Evolutionary conservation across 2,329 filamentous ascomycete genomes (phyloP).

Genomic region (Fonsecaea pedrosoi): DNA sequence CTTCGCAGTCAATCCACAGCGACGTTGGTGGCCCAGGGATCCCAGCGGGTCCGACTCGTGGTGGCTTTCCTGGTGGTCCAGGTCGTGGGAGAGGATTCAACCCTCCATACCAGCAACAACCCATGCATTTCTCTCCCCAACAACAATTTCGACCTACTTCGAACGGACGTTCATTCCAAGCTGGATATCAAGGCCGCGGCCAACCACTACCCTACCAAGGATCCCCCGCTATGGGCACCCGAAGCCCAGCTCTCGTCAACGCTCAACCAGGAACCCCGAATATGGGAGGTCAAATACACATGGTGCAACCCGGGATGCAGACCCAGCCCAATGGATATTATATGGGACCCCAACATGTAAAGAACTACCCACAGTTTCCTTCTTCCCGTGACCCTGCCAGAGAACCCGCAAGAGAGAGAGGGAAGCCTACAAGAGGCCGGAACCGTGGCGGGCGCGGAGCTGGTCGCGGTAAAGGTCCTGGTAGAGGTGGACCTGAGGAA

Average conservation of each 20-base stretch:
- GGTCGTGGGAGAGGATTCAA: slow-evolving; percentile 65
- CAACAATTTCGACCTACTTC: slow-evolving; percentile 59
- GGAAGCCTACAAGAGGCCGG: slow-evolving; percentile 40
- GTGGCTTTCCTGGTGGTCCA: slow-evolving; percentile 59
- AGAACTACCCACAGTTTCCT: slow-evolving; percentile 51
- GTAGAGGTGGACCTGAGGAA: slow-evolving; percentile 41
- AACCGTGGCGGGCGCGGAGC: slow-evolving; percentile 39
- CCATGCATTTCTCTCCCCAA: slow-evolving; percentile 61
- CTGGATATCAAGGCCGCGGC: slow-evolving; percentile 52
- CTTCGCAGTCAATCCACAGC: slow-evolving; percentile 79
- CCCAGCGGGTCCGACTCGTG: slow-evolving; percentile 54
- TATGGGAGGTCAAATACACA: slow-evolving; percentile 72
- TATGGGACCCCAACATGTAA: slow-evolving; percentile 66
- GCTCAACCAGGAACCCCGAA: slow-evolving; percentile 71
- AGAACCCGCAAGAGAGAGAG: slow-evolving; percentile 45
- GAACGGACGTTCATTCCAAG: slow-evolving; percentile 60
- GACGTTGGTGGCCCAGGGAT: slow-evolving; percentile 69
- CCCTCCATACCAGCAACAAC: slow-evolving; percentile 57
- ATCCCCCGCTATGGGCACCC: slow-evolving; percentile 69
- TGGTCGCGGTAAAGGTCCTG: slow-evolving; percentile 38
- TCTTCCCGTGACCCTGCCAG: slow-evolving; percentile 41
- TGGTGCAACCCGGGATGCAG: slow-evolving; percentile 67
- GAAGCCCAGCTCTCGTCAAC: slow-evolving; percentile 70
- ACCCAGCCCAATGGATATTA: slow-evolving; percentile 63
- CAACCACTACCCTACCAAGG: slow-evolving; percentile 61